Conservation (phyloP, 2,329 filamentous ascomycete genomes). For the Botrytis aclada region DNA sequence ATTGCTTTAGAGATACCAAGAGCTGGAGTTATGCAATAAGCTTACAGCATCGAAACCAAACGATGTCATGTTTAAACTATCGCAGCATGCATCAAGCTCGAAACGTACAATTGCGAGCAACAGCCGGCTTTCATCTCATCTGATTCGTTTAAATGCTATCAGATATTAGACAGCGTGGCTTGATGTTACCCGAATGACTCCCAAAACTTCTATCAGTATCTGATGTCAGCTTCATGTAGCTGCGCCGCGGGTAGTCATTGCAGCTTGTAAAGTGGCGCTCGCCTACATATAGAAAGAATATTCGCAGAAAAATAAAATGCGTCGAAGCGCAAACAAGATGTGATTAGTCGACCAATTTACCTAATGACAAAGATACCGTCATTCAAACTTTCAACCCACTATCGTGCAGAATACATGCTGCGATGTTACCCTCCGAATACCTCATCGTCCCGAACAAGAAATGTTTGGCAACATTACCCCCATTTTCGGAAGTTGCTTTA, state of each 20-base stretch:
- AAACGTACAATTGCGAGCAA: neutral
- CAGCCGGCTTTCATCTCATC: neutral
- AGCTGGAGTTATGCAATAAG: neutral
- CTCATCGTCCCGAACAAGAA: neutral
- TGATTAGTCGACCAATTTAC: neutral
- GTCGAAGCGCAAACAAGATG: neutral
- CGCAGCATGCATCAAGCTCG: neutral
- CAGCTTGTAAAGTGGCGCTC: neutral
- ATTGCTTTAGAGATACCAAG: neutral
- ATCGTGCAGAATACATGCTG: neutral
- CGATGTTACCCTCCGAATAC: neutral
- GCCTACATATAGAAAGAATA: constrained; percentile 2
- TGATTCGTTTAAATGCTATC: neutral
- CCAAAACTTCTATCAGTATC: neutral
- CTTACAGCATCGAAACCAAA: neutral
- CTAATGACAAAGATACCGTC: neutral
- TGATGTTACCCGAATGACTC: neutral
- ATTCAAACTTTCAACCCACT: neutral
- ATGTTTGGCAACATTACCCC: neutral
- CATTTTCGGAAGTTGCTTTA: constrained; percentile 1
- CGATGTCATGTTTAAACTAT: neutral
- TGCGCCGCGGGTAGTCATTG: neutral
- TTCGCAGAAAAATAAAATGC: neutral
- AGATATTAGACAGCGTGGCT: constrained; percentile 1
- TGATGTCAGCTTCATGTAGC: constrained; percentile 14